phyloP scores from a whole-genome alignment of 1,139 yeast species.

The Pichia sp. region DNA sequence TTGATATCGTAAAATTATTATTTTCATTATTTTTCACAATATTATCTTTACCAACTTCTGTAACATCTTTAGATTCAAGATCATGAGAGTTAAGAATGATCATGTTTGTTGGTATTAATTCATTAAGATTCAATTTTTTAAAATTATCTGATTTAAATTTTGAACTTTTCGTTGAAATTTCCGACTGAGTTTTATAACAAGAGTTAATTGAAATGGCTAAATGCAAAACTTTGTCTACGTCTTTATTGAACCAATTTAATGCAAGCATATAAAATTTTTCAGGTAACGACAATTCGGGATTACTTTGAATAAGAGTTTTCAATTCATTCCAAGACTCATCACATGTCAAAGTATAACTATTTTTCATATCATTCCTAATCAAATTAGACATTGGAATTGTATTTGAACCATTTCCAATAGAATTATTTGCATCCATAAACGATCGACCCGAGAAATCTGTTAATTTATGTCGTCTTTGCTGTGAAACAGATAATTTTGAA shows the following conservation, averaged over 20 bases:
- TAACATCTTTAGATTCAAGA: background rate
- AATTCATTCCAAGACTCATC: constrained; percentile 16
- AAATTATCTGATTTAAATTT: background rate
- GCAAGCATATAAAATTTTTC: constrained; percentile 35
- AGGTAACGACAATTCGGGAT: constrained; percentile 28
- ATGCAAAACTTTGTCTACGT: constrained; percentile 22
- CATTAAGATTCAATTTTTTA: background rate
- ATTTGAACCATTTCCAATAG: background rate
- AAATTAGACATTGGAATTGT: constrained; percentile 4
- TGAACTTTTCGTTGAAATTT: too few species aligned
- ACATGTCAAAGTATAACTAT: background rate
- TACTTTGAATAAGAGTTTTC: constrained; percentile 15
- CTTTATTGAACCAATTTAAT: constrained; percentile 37
- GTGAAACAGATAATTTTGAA: background rate
- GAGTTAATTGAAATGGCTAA: constrained; percentile 13
- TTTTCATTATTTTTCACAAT: background rate
- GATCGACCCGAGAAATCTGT: background rate
- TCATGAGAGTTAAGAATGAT: background rate
- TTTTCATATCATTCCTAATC: background rate
- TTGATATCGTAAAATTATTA: too few species aligned
- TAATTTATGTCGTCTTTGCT: constrained; percentile 1
- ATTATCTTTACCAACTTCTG: background rate
- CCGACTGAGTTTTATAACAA: background rate
- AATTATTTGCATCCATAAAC: background rate
- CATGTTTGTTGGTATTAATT: background rate